phyloP scores from a whole-genome alignment of 202 grass and related monocot genomes.

The Brachypodium distachyon region DNA sequence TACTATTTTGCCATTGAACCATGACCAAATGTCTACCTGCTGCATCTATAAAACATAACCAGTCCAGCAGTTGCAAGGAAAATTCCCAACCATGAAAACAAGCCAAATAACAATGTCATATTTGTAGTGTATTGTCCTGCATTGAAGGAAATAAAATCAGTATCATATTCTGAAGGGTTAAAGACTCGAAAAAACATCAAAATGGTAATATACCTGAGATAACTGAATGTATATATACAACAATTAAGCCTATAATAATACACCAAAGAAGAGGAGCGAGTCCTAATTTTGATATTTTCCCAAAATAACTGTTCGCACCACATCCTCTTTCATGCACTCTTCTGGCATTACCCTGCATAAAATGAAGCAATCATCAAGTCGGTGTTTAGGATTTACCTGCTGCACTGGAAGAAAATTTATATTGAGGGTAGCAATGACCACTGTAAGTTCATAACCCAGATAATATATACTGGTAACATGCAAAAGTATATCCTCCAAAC shows the following conservation, averaged over 20 bases:
- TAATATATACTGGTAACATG: neutral
- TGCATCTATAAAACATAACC: constrained; percentile 91
- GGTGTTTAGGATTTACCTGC: neutral
- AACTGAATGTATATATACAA: constrained; percentile 72
- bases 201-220: constrained; percentile 52
- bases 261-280: constrained; percentile 80
- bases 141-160: constrained; percentile 30
- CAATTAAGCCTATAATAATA: constrained; percentile 59
- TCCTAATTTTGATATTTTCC: constrained; percentile 78
- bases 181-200: constrained; percentile 18
- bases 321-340: constrained; percentile 71
- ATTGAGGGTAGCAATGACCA: constrained; percentile 9
- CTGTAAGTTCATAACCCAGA: neutral
- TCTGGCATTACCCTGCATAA: constrained; percentile 88
- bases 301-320: constrained; percentile 38
- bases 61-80: constrained; percentile 61
- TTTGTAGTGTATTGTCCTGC: constrained; percentile 59
- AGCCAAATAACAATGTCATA: constrained; percentile 45
- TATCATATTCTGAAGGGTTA: constrained; percentile 6
- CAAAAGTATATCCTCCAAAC: constrained; percentile 3
- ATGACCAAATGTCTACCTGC: constrained; percentile 52
- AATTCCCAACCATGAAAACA: constrained; percentile 80
- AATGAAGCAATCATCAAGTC: constrained; percentile 16
- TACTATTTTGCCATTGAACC: neutral
- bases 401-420: constrained; percentile 2